Evolutionary conservation across 192 early-diverging fungal genomes (phyloP).

Genomic region (Mortierella hygrophila): DNA sequence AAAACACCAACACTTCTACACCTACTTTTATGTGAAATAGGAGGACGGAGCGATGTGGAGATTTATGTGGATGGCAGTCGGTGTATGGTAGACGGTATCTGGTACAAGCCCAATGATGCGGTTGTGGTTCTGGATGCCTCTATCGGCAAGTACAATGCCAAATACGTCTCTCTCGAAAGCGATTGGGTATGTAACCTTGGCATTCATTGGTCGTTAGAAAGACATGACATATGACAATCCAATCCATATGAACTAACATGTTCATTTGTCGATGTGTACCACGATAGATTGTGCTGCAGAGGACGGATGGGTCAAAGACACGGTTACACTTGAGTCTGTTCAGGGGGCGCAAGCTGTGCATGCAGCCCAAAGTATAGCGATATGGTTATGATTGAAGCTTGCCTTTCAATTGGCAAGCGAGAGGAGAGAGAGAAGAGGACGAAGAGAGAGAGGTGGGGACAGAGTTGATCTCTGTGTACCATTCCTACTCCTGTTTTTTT

Average conservation of each 20-base stretch:
- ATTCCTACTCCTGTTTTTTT: background rate
- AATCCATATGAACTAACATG: background rate
- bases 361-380: constrained; percentile 40
- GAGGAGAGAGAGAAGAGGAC: background rate
- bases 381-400: background rate
- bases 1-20: background rate
- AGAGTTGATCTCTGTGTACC: constrained; percentile 1
- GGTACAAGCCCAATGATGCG: constrained; percentile 46
- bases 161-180: constrained; percentile 29
- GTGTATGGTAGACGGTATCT: constrained; percentile 51
- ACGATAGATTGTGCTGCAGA: constrained; percentile 42
- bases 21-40: background rate
- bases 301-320: constrained; percentile 50
- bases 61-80: constrained; percentile 47
- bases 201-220: background rate
- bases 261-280: background rate
- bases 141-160: constrained; percentile 50
- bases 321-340: constrained; percentile 41
- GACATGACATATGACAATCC: background rate
- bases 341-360: constrained; percentile 42
- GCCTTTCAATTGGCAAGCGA: background rate
- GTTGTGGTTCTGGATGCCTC: constrained; percentile 49
- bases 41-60: constrained; percentile 33
- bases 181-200: constrained; percentile 24
- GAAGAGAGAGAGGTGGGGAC: background rate